A percentile compares a stretch with the other conserved stretches of the same genome.
Conservation (phyloP, 2,329 filamentous ascomycete genomes). For the Aspergillus arachidicola region DNA sequence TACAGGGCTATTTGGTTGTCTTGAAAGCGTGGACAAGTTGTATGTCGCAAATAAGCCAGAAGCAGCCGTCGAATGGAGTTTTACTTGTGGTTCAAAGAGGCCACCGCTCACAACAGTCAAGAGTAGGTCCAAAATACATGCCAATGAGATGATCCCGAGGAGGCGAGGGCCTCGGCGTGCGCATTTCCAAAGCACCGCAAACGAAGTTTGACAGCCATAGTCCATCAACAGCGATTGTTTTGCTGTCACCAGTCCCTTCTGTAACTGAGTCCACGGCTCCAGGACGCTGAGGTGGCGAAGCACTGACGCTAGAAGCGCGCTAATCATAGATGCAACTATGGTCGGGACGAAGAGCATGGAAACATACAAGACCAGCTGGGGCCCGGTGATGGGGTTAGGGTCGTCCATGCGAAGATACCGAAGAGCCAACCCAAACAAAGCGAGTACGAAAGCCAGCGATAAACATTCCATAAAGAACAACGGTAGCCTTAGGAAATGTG, state of each 20-base stretch:
- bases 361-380: not conserved
- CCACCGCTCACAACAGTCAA: conserved; percentile 22
- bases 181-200: not conserved
- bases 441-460: conserved; percentile 14
- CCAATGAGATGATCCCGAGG: conserved; percentile 9
- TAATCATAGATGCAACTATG: conserved; percentile 23
- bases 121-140: conserved; percentile 17
- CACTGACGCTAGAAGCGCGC: conserved; percentile 19
- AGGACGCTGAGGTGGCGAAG: conserved; percentile 23
- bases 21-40: not conserved
- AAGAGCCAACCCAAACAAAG: conserved; percentile 15
- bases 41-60: not conserved
- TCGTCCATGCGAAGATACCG: not conserved
- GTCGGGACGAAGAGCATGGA: conserved; percentile 24
- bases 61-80: not conserved
- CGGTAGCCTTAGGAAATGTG: conserved; percentile 23
- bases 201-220: not conserved
- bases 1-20: not conserved
- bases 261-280: conserved; percentile 24
- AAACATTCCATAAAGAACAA: conserved; percentile 24
- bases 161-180: not conserved
- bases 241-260: conserved; percentile 16
- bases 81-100: conserved; percentile 21
- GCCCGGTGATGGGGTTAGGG: not conserved
- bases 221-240: conserved; percentile 13